Evolutionary conservation across 306 rosid species (phyloP), one percentile per base, ranked within the genome.

Genomic region (Quercus cerris): DNA sequence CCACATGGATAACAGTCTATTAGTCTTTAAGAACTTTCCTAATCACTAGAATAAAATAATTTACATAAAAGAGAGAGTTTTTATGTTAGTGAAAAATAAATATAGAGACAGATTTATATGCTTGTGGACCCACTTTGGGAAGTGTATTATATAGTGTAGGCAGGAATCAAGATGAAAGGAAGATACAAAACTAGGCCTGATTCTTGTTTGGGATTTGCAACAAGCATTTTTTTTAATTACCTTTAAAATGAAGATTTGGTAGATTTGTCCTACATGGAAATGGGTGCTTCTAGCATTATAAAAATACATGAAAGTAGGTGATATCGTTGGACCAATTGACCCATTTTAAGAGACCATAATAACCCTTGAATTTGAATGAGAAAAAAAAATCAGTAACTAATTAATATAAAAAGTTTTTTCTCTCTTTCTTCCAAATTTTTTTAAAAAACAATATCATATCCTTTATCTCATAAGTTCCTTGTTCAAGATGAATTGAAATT

Each of bases 211-310:
- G 91, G 90, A 87, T 87, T 86, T 70, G 83, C 44, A 70, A 28
- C 74, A 22, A 3, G 44, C 20, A 52, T 71, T 46, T 82, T 68
- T 57, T 64, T 55, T 57, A 64, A 78, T 82, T 67, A 80, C 66
- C 82, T 75, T 56, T 31, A 71, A 73, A 58, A 23, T 33, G 71
- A 63, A 81, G 86, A 90, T 75, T 77, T 52, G 79, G 71, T 75
- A 78, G 88, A 87, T 87, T 87, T 90, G 91, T 86, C 88, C 82
- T 78, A 73, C 78, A 27, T 78, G 69, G 62, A 20, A 70, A 56
- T 75, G 77, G 74, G 82, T 62, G 83, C 75, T 13, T 3, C 35
- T 17, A 49, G 19, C 38, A 68, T 18, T 18, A 7, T 6, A 19
- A 10, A 18, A 68, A 19, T 46, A 72, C 82, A 23, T 54, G 78